Percentiles rank a stretch among this genome's conserved stretches.
phyloP scores from a whole-genome alignment of 257 asterid species.

The Echites panduratus region DNA sequence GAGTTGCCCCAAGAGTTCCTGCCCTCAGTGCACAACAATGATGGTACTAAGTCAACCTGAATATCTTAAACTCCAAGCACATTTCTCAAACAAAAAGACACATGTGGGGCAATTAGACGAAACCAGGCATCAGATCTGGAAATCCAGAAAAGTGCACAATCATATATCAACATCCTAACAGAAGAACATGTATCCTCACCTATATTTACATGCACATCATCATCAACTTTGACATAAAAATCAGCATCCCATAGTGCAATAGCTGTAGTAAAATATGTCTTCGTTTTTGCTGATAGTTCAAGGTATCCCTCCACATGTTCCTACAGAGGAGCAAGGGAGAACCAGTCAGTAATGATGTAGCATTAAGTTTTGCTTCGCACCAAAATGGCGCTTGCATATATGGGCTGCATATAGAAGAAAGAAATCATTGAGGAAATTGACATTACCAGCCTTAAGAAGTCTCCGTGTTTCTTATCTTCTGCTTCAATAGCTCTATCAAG shows the following conservation, averaged over 20 bases:
- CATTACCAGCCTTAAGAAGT: slow-evolving; percentile 73
- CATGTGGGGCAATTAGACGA: neutral
- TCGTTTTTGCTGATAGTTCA: slow-evolving; percentile 84
- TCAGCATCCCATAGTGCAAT: slow-evolving; percentile 88
- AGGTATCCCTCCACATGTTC: slow-evolving; percentile 92
- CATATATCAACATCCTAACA: too few relatives aligned
- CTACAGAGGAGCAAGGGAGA: slow-evolving; percentile 28
- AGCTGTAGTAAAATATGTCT: slow-evolving; percentile 70
- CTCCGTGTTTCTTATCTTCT: slow-evolving; percentile 79
- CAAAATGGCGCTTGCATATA: too few relatives aligned
- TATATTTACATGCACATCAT: slow-evolving; percentile 85
- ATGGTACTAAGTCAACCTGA: neutral
- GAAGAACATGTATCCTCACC: slow-evolving; percentile 30
- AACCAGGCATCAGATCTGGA: neutral
- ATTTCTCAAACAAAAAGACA: neutral
- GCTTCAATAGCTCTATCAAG: slow-evolving; percentile 93
- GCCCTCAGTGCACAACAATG: slow-evolving; percentile 17
- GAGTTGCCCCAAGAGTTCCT: slow-evolving; percentile 78
- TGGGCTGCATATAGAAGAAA: neutral
- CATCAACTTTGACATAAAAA: slow-evolving; percentile 86
- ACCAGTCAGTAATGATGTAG: neutral
- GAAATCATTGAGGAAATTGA: neutral
- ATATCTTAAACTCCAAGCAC: neutral
- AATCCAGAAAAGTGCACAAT: neutral
- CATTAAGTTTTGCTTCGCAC: neutral